Evolutionary conservation across 2,329 filamentous ascomycete genomes (phyloP).

Genomic region (Cercospora sojina): DNA sequence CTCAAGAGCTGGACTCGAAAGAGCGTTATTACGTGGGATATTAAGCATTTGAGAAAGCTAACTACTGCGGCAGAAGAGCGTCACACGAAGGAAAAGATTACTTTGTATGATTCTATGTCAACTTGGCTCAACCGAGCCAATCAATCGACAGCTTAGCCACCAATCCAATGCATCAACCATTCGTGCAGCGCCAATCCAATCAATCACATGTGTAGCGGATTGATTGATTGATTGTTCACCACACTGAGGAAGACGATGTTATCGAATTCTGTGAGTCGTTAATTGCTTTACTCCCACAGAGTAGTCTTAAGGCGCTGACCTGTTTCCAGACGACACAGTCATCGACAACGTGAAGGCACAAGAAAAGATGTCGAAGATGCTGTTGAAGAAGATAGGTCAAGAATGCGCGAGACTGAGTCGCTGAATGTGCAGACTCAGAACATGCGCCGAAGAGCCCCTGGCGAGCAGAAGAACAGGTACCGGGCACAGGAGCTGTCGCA

Average conservation of each 20-base stretch:
- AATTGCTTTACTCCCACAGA: neutral
- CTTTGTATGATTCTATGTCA: too few species aligned
- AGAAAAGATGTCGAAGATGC: neutral
- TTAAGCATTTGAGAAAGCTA: too few species aligned
- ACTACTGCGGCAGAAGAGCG: too few species aligned
- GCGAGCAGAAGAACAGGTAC: neutral
- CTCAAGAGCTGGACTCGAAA: too few species aligned
- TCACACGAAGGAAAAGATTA: too few species aligned
- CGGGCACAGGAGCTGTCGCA: neutral
- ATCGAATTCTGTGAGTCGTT: constrained; percentile 24
- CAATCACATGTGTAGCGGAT: too few species aligned
- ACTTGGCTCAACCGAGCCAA: too few species aligned
- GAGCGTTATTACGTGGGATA: too few species aligned
- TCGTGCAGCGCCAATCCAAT: too few species aligned
- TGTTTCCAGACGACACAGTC: neutral
- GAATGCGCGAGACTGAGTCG: constrained; percentile 1
- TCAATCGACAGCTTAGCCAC: too few species aligned
- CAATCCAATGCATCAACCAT: too few species aligned
- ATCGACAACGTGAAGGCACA: neutral
- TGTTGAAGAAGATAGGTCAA: neutral
- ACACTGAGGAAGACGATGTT: constrained; percentile 7
- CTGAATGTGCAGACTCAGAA: neutral
- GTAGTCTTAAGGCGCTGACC: constrained; percentile 2
- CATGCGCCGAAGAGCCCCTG: neutral
- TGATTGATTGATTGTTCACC: too few species aligned